Evolutionary conservation across 225 moss, liverwort and hornwort genomes (phyloP), one percentile per base, ranked within the genome.

Genomic region (Climacium dendroides): DNA sequence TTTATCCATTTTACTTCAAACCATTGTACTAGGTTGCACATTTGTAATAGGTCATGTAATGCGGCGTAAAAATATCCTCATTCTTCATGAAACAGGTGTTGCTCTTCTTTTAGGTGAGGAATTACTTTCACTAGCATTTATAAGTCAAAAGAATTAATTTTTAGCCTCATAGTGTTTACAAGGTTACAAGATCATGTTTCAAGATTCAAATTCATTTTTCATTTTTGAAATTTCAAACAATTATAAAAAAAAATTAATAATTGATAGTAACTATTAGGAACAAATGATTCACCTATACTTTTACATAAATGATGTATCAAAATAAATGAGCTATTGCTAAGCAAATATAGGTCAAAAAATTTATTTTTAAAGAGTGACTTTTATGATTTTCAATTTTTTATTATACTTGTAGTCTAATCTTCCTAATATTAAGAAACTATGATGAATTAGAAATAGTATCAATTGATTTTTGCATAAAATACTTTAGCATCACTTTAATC

Each of bases 31-130:
- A 32, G 98, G 96, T 35, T 89, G 87, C 77, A 94, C 96, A 39
- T 98, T 98, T 89, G 90, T 96, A 43, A 87, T 84, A 34, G 98
- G 98, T 53, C 98, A 98, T 84, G 39, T 93, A 64, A 90, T 98
- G 89, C 90, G 96, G 26, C 91, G 93, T 13, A 96, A 94, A 22
- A 96, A 96, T 67, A 94, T 98, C 52, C 90, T 96, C 55, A 90
- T 98, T 23, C 88, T 98, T 52, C 96, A 96, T 87, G 98, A 98
- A 84, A 96, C 98, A 10, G 94, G 98, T 2, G 91, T 97, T 72
- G 96, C 98, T 71, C 93, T 98, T 43, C 93, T 98, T 75, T 90
- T 96, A 17, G 98, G 98, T 98, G n/a, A 90, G 85, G 3, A 67
- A 17, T 57, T 37, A 6, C 7, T 65, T 70, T 79, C 6, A 59